These are phyloP conservation scores for Akanthomyces uredinophilus DNA, from an alignment of 2,329 filamentous ascomycete species.

Conservation along the genomic window DNA sequence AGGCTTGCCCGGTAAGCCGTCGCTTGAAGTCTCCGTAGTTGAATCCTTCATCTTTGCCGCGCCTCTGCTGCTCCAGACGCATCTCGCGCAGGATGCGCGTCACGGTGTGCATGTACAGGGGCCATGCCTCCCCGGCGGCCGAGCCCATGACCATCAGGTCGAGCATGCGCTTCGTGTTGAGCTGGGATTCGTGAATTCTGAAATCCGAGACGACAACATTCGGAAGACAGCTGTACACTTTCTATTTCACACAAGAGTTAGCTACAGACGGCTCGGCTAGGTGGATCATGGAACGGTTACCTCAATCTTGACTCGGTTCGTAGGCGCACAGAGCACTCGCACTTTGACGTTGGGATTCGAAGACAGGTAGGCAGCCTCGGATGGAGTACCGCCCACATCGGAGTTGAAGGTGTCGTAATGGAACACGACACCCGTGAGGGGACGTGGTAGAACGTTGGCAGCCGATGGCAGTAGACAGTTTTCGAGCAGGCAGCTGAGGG, in stretches of 20 bases:
- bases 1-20: slow-evolving; percentile 7
- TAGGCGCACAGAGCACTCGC: slow-evolving; percentile 49
- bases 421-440: slow-evolving; percentile 58
- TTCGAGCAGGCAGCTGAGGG: slow-evolving; percentile 51
- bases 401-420: slow-evolving; percentile 57
- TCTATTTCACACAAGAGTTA: slow-evolving; percentile 19
- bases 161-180: slow-evolving; percentile 55
- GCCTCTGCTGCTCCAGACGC: slow-evolving; percentile 39
- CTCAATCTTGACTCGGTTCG: slow-evolving; percentile 40
- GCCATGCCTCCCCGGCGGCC: slow-evolving; percentile 33
- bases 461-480: slow-evolving; percentile 47
- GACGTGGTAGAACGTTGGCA: slow-evolving; percentile 42
- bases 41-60: slow-evolving; percentile 30
- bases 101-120: slow-evolving; percentile 55
- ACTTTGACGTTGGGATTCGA: slow-evolving; percentile 40
- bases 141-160: slow-evolving; percentile 52
- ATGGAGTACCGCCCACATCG: slow-evolving; percentile 43
- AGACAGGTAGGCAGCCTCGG: slow-evolving; percentile 55
- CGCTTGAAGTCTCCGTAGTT: slow-evolving; percentile 45
- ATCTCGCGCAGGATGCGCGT: slow-evolving; percentile 53
- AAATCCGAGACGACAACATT: slow-evolving; percentile 46
- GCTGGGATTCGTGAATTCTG: slow-evolving; percentile 43
- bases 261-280: background rate
- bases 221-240: slow-evolving; percentile 36
- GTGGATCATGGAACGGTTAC: slow-evolving; percentile 18